phyloP scores from a whole-genome alignment of 1,139 yeast species.

The Debaryomycetaceae sp. region DNA sequence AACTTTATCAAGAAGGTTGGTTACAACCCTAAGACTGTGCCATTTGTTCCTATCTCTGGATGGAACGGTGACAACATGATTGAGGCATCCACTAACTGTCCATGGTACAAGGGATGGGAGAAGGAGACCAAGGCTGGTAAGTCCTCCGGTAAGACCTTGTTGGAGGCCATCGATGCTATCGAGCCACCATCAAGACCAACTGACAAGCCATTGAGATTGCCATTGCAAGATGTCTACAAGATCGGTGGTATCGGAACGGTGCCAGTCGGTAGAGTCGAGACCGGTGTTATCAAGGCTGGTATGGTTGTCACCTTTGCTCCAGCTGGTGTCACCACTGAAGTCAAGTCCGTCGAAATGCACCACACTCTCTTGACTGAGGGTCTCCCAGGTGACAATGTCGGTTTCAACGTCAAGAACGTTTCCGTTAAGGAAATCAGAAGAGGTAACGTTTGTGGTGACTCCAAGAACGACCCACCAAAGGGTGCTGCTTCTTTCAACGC shows the following conservation, averaged over 20 bases:
- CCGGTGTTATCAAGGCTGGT: slow-evolving; percentile 90
- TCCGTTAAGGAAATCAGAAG: slow-evolving; percentile 92
- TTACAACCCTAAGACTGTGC: slow-evolving; percentile 88
- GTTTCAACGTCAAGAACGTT: slow-evolving; percentile 93
- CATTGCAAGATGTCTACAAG: slow-evolving; percentile 91
- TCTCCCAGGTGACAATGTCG: slow-evolving; percentile 93
- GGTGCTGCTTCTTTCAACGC: slow-evolving; percentile 80
- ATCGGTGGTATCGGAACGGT: slow-evolving; percentile 92
- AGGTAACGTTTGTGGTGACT: slow-evolving; percentile 95
- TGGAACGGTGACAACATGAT: slow-evolving; percentile 96
- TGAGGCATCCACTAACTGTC: slow-evolving; percentile 76
- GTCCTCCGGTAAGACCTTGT: slow-evolving; percentile 78
- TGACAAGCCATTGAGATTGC: slow-evolving; percentile 88
- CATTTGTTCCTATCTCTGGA: slow-evolving; percentile 91
- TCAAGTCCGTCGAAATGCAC: slow-evolving; percentile 92
- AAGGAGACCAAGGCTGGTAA: slow-evolving; percentile 82
- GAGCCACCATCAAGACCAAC: slow-evolving; percentile 85
- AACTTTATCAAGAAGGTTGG: slow-evolving; percentile 92
- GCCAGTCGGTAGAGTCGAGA: slow-evolving; percentile 90
- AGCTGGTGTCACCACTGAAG: slow-evolving; percentile 90
- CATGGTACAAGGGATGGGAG: slow-evolving; percentile 92
- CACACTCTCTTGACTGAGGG: slow-evolving; percentile 85
- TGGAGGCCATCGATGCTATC: slow-evolving; percentile 84
- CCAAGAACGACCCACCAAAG: slow-evolving; percentile 91
- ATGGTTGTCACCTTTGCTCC: slow-evolving; percentile 90